phyloP scores from a whole-genome alignment of 306 rosid species.

The Echinosophora koreensis region DNA sequence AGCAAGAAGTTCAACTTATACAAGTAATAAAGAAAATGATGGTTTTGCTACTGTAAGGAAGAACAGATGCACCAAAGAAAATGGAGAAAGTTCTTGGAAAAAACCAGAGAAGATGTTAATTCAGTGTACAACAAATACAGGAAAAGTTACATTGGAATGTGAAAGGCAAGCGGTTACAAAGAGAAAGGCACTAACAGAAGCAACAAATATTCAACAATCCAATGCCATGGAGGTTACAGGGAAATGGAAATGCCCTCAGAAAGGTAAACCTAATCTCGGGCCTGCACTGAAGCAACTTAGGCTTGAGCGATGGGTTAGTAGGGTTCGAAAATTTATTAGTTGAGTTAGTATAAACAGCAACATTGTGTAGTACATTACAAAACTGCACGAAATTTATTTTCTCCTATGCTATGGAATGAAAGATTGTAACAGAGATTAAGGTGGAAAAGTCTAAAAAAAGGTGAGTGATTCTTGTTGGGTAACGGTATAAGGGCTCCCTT shows the following conservation, averaged over 20 bases:
- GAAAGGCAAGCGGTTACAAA: slow-evolving; percentile 44
- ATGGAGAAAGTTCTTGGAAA: slow-evolving; percentile 50
- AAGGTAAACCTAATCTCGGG: slow-evolving; percentile 69
- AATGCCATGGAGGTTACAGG: slow-evolving; percentile 61
- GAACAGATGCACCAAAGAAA: slow-evolving; percentile 33
- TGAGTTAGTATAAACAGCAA: not conserved
- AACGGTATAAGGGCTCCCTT: no score
- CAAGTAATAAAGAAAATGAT: slow-evolving; percentile 55
- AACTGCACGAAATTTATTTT: no score
- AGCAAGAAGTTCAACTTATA: slow-evolving; percentile 43
- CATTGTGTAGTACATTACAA: no score
- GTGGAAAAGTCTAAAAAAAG: no score
- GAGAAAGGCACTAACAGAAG: slow-evolving; percentile 69
- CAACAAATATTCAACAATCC: slow-evolving; percentile 66
- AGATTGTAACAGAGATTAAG: no score
- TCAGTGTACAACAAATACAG: slow-evolving; percentile 28
- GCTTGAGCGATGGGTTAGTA: slow-evolving; percentile 81
- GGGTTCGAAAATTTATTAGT: slow-evolving; percentile 40
- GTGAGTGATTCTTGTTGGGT: no score
- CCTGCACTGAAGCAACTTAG: slow-evolving; percentile 92
- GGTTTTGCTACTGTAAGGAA: slow-evolving; percentile 75
- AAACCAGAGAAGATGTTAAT: slow-evolving; percentile 34
- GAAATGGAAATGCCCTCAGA: slow-evolving; percentile 90
- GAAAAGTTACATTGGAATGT: slow-evolving; percentile 33
- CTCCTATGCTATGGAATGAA: no score